These are phyloP conservation scores for Didymella exigua DNA, from an alignment of 2,329 filamentous ascomycete genomes.

Conservation along the genomic window DNA sequence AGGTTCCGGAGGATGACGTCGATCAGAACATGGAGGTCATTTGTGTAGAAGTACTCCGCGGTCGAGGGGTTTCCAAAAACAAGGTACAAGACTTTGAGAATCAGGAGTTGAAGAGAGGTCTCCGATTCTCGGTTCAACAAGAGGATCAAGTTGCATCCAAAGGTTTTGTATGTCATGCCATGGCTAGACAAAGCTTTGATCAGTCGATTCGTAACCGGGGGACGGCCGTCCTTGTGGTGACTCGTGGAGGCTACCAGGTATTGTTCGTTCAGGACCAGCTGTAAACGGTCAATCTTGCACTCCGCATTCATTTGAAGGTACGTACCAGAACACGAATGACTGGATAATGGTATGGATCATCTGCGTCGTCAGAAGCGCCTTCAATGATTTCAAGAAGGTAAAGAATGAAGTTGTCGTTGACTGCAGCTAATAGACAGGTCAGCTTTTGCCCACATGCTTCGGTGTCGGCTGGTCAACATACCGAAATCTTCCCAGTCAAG, in stretches of 20 bases:
- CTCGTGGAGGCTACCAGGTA: constrained; percentile 78
- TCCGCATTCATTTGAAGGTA: constrained; percentile 19
- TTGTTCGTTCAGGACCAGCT: constrained; percentile 97
- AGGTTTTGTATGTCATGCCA: constrained; percentile 84
- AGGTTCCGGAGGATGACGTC: constrained; percentile 97
- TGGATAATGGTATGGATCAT: constrained; percentile 94
- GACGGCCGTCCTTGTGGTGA: constrained; percentile 45
- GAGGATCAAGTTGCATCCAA: constrained; percentile 96
- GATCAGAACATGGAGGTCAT: constrained; percentile 89
- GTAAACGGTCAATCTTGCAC: constrained; percentile 8
- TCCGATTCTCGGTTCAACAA: constrained; percentile 92
- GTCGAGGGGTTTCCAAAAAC: constrained; percentile 91
- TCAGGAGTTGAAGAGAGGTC: constrained; percentile 92
- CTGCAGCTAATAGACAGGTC: constrained; percentile 51
- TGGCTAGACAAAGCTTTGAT: constrained; percentile 86
- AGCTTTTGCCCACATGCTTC: constrained; percentile 9
- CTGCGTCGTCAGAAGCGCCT: constrained; percentile 79
- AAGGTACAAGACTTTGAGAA: constrained; percentile 92
- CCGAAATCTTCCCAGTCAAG: constrained; percentile 76
- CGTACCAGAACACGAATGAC: constrained; percentile 89
- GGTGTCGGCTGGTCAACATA: constrained; percentile 53
- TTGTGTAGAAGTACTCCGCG: constrained; percentile 98
- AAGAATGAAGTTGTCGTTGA: constrained; percentile 79
- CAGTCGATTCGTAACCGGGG: constrained; percentile 83
- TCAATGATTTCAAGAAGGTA: constrained; percentile 89